Evolutionary conservation across 2,329 filamentous ascomycete genomes (phyloP).

Genomic region (Colletotrichum coccodes): DNA sequence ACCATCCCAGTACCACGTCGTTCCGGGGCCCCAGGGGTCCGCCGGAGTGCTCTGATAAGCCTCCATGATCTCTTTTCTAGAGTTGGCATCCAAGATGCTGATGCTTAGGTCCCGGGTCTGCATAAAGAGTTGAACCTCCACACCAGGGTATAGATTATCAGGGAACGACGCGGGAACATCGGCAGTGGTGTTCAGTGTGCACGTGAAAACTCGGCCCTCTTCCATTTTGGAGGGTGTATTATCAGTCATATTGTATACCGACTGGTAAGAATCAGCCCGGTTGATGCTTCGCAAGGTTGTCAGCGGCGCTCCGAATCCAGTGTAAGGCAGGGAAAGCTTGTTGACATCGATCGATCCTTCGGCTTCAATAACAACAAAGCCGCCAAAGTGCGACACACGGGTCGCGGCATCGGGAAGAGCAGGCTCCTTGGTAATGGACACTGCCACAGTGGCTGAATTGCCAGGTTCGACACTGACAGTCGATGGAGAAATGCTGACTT

Average conservation of each 20-base stretch:
- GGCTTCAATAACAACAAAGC: slow-evolving; percentile 39
- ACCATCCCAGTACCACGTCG: slow-evolving; percentile 17
- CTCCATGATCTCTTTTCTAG: background rate
- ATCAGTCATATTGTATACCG: background rate
- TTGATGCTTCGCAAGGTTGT: background rate
- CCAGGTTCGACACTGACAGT: slow-evolving; percentile 36
- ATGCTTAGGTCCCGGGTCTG: background rate
- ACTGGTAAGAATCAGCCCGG: background rate
- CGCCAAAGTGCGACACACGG: slow-evolving; percentile 41
- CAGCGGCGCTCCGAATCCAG: slow-evolving; percentile 11
- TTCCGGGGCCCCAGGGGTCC: background rate
- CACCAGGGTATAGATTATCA: background rate
- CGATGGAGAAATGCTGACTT: background rate
- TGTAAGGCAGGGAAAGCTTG: slow-evolving; percentile 11
- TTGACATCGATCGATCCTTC: slow-evolving; percentile 13
- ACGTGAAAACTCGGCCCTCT: background rate
- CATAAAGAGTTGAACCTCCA: background rate
- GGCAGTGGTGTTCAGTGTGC: background rate
- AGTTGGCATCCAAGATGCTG: background rate
- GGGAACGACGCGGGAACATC: slow-evolving; percentile 5
- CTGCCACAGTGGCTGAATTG: slow-evolving; percentile 28
- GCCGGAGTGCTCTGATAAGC: background rate
- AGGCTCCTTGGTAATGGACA: slow-evolving; percentile 28
- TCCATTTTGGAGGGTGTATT: background rate
- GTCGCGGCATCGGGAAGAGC: slow-evolving; percentile 27